These are phyloP conservation scores for Phanerochaete sordida DNA, from an alignment of 768 basidiomycete genomes.

Conservation along the genomic window DNA sequence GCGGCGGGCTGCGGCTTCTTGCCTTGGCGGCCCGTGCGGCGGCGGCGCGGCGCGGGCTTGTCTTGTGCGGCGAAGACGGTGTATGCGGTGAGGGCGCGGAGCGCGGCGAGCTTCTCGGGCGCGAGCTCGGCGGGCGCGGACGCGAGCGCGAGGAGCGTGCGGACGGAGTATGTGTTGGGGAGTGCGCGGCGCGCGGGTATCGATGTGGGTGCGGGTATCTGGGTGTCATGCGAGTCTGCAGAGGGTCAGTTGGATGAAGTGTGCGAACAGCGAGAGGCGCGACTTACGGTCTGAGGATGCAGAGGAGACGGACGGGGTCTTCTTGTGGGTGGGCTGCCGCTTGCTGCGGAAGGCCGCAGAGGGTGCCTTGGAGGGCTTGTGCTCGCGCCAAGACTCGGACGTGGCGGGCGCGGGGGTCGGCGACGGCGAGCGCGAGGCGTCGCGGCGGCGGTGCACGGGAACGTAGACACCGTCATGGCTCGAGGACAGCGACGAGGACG, in stretches of 20 bases:
- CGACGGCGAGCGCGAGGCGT: constrained; percentile 8
- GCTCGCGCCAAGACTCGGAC: constrained; percentile 3
- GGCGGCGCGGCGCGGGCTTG: neutral
- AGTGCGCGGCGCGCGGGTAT: constrained; percentile 14
- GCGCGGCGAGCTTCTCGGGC: constrained; percentile 12
- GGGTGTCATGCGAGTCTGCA: neutral
- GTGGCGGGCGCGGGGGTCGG: constrained; percentile 7
- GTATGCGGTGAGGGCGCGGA: constrained; percentile 14
- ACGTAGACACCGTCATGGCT: constrained; percentile 13
- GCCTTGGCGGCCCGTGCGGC: constrained; percentile 6
- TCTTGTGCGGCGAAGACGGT: constrained; percentile 6
- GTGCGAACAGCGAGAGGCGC: neutral
- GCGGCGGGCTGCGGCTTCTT: constrained; percentile 1
- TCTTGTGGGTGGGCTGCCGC: neutral
- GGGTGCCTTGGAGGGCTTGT: neutral
- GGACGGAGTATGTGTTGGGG: constrained; percentile 16
- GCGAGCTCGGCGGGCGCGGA: constrained; percentile 15
- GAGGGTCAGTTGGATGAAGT: neutral
- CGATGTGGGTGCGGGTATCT: constrained; percentile 16
- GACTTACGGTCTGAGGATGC: neutral
- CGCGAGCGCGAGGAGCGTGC: constrained; percentile 20
- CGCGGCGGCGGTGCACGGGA: constrained; percentile 18
- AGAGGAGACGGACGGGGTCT: neutral
- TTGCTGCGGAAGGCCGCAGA: neutral
- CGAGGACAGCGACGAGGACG: constrained; percentile 5